phyloP scores from a whole-genome alignment of 768 basidiomycete species.

The Lactifluus piperatus region DNA sequence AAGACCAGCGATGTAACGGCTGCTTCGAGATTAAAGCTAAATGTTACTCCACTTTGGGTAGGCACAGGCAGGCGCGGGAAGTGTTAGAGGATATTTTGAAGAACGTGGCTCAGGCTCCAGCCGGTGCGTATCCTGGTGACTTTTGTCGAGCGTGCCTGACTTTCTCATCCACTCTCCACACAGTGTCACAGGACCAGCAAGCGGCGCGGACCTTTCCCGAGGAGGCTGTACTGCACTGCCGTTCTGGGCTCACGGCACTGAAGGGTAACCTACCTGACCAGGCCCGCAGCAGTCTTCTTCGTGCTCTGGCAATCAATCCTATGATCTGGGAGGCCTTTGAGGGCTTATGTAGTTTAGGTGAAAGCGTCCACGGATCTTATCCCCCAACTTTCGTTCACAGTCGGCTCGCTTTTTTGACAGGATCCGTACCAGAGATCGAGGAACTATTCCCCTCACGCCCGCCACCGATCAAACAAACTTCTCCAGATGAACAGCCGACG shows the following conservation, averaged over 20 bases:
- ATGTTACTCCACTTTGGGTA: slow-evolving; percentile 63
- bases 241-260: slow-evolving; percentile 64
- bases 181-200: slow-evolving; percentile 50
- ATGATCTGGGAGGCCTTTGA: slow-evolving; percentile 92
- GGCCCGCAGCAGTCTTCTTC: slow-evolving; percentile 61
- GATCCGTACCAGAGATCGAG: slow-evolving; percentile 62
- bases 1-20: slow-evolving; percentile 55
- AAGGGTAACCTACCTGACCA: slow-evolving; percentile 72
- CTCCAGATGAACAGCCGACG: slow-evolving; percentile 42
- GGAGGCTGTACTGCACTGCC: slow-evolving; percentile 66
- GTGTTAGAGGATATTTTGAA: slow-evolving; percentile 55
- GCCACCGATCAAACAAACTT: slow-evolving; percentile 42
- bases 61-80: slow-evolving; percentile 70
- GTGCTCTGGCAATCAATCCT: slow-evolving; percentile 65
- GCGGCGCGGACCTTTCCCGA: slow-evolving; percentile 55
- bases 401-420: slow-evolving; percentile 32
- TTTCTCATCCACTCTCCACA: slow-evolving; percentile 1
- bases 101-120: slow-evolving; percentile 42
- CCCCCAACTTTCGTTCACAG: slow-evolving; percentile 13
- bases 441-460: slow-evolving; percentile 61
- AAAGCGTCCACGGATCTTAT: background rate
- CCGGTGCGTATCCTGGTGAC: slow-evolving; percentile 38
- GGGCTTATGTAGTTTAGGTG: slow-evolving; percentile 74
- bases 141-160: slow-evolving; percentile 5
- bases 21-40: slow-evolving; percentile 75